Conservation (phyloP, 257 asterid genomes). For the Scutellaria baicalensis region DNA sequence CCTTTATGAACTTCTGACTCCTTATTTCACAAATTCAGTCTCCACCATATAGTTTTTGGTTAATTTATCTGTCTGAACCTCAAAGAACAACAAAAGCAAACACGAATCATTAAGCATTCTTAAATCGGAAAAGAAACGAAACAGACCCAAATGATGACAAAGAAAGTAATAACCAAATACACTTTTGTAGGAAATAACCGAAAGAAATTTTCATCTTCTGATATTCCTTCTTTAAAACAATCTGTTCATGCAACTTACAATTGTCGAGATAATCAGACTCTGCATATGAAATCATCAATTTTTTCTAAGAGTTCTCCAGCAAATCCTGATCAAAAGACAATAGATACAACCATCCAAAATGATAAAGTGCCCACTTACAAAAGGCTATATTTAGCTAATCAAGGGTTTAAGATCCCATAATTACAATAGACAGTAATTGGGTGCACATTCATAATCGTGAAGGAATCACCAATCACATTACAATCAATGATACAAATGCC, state of each 20-base stretch:
- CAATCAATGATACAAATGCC: neutral
- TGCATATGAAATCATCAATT: neutral
- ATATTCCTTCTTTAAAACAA: neutral
- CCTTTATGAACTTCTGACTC: neutral
- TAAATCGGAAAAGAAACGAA: neutral
- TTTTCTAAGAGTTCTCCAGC: neutral
- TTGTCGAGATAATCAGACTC: neutral
- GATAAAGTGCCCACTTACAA: neutral
- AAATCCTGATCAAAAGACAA: neutral
- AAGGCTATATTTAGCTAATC: neutral
- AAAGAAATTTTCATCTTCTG: neutral
- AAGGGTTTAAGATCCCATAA: constrained; percentile 8
- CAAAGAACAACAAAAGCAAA: neutral
- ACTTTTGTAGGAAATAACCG: neutral
- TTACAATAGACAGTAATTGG: neutral
- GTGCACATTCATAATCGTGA: neutral
- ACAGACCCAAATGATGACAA: neutral
- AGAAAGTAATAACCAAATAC: neutral
- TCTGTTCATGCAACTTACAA: neutral
- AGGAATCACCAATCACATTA: constrained; percentile 6
- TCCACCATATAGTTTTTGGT: neutral
- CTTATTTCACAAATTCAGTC: neutral
- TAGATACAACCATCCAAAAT: constrained; percentile 1
- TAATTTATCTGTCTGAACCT: neutral
- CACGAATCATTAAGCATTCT: neutral